A percentile compares a stretch with the other conserved stretches of the same genome.
These are phyloP conservation scores for Thyridium curvatum DNA, from an alignment of 2,329 filamentous ascomycete genomes.

Conservation along the genomic window DNA sequence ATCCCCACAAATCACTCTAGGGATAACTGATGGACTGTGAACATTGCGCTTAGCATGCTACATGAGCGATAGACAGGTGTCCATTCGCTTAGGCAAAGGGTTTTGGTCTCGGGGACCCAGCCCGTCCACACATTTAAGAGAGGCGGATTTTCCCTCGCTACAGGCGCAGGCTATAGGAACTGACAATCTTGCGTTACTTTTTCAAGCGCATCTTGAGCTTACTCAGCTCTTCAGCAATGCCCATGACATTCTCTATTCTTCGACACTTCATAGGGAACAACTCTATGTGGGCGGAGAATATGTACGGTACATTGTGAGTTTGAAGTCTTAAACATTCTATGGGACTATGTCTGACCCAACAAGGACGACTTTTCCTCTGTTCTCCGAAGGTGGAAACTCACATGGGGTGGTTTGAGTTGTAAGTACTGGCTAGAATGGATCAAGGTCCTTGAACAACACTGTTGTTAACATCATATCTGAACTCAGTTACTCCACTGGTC, in stretches of 20 bases:
- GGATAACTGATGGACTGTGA: too few relatives aligned
- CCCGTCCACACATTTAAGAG: slow-evolving; percentile 56
- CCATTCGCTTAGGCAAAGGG: slow-evolving; percentile 63
- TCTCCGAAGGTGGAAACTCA: slow-evolving; percentile 64
- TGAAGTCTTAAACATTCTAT: too few relatives aligned
- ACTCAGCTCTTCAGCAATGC: slow-evolving; percentile 69
- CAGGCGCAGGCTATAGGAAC: slow-evolving; percentile 50
- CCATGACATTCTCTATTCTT: slow-evolving; percentile 67
- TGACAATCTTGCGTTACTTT: slow-evolving; percentile 62
- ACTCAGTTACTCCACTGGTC: slow-evolving; percentile 51
- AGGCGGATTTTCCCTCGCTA: slow-evolving; percentile 62
- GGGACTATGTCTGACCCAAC: too few relatives aligned
- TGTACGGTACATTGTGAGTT: slow-evolving; percentile 57
- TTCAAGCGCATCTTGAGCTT: slow-evolving; percentile 65
- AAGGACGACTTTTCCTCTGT: slow-evolving; percentile 62
- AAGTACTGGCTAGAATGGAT: slow-evolving; percentile 14
- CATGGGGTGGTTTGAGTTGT: slow-evolving; percentile 63
- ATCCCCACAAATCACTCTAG: too few relatives aligned
- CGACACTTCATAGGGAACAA: slow-evolving; percentile 62
- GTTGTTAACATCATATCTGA: neutral
- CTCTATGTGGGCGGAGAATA: slow-evolving; percentile 66
- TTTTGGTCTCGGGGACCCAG: slow-evolving; percentile 71
- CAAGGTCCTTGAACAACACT: neutral
- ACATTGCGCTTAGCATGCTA: too few relatives aligned
- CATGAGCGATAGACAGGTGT: slow-evolving; percentile 61